Conservation (phyloP, 345 rosid species). For the Boechera divaricarpa region DNA sequence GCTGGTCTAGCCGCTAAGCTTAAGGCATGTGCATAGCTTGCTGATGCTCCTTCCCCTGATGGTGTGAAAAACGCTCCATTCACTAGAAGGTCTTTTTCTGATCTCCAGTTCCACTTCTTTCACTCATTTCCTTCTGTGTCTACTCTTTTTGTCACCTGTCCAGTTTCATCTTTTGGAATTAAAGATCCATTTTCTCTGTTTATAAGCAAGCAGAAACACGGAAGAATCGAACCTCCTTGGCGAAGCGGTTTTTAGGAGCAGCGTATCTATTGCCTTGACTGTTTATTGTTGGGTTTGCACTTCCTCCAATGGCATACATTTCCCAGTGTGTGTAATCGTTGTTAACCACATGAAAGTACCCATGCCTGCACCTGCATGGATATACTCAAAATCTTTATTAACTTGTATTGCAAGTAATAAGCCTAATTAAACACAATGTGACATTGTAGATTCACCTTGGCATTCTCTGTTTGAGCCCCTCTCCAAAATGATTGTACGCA, state of each 20-base stretch:
- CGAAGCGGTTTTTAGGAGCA: conserved; percentile 70
- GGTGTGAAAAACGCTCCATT: conserved; percentile 88
- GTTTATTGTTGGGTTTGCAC: conserved; percentile 84
- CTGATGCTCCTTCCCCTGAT: conserved; percentile 79
- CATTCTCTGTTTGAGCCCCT: conserved; percentile 87
- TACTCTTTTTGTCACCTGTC: conserved; percentile 84
- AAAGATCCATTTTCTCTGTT: conserved; percentile 1
- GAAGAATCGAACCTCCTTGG: conserved; percentile 66
- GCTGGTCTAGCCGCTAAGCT: conserved; percentile 82
- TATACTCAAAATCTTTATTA: not conserved
- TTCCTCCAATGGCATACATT: conserved; percentile 96
- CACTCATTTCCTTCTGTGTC: conserved; percentile 55
- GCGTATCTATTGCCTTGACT: conserved; percentile 89
- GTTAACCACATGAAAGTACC: conserved; percentile 91
- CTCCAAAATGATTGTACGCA: conserved; percentile 54
- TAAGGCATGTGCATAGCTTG: conserved; percentile 74
- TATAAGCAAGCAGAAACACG: not conserved
- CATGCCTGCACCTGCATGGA: conserved; percentile 76
- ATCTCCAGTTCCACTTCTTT: conserved; percentile 72
- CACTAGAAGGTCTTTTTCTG: conserved; percentile 61
- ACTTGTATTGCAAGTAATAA: conserved; percentile 1
- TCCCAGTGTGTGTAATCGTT: conserved; percentile 70
- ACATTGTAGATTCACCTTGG: conserved; percentile 59
- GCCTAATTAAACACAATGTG: not conserved
- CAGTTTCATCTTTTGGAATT: not conserved